Evolutionary conservation across 352 stramenopile genomes (phyloP).

Genomic region (Plasmopara halstedii): DNA sequence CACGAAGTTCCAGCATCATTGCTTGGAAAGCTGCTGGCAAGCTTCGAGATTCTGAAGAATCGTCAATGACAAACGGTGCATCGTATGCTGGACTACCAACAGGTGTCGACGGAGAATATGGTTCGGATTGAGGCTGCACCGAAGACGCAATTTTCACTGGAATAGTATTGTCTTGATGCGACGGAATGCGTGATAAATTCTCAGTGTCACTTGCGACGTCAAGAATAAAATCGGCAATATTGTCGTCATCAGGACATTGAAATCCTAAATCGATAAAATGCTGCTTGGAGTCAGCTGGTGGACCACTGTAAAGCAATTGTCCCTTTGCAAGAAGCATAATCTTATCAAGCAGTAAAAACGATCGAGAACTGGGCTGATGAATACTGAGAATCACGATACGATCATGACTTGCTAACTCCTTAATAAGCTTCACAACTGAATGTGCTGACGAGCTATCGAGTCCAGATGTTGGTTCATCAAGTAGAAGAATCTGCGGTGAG

Average conservation of each 20-base stretch:
- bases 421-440: constrained; percentile 85
- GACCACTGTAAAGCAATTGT: constrained; percentile 54
- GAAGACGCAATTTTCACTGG: neutral
- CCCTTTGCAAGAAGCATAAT: constrained; percentile 87
- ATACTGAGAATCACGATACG: constrained; percentile 83
- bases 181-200: neutral
- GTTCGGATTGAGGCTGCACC: neutral
- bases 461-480: constrained; percentile 90
- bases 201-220: neutral
- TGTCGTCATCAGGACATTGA: neutral
- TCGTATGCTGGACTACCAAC: neutral
- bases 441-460: constrained; percentile 88
- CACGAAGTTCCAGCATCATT: constrained; percentile 48
- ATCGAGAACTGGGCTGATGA: constrained; percentile 87
- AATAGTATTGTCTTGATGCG: neutral
- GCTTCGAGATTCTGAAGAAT: neutral
- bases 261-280: neutral
- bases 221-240: neutral
- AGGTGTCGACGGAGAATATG: neutral
- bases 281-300: constrained; percentile 34
- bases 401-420: constrained; percentile 71
- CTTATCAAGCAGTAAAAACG: constrained; percentile 86
- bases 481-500: constrained; percentile 76
- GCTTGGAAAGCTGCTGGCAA: neutral
- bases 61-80: neutral